phyloP scores from a whole-genome alignment of 2,329 filamentous ascomycete genomes.

The Sporothrix curviconia region DNA sequence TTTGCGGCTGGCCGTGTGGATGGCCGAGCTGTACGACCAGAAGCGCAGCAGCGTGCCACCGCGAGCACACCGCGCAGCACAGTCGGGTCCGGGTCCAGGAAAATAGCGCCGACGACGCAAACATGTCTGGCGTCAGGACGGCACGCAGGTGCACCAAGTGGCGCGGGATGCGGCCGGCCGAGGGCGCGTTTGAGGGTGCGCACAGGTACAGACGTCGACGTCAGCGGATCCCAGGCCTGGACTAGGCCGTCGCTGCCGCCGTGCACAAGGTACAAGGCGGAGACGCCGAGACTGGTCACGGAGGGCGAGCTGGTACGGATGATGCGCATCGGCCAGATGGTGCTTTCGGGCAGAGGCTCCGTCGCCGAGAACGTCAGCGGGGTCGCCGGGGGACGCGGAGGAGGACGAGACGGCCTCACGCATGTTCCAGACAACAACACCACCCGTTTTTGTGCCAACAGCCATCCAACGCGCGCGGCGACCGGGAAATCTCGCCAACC shows the following conservation, averaged over 20 bases:
- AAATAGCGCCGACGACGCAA: slow-evolving; percentile 79
- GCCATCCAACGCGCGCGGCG: slow-evolving; percentile 75
- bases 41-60: slow-evolving; percentile 83
- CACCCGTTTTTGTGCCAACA: slow-evolving; percentile 70
- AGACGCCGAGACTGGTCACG: slow-evolving; percentile 74
- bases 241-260: slow-evolving; percentile 92
- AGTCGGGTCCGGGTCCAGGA: slow-evolving; percentile 80
- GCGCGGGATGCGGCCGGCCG: slow-evolving; percentile 74
- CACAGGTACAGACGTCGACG: slow-evolving; percentile 69
- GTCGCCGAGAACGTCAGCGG: not conserved
- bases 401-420: slow-evolving; percentile 48
- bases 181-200: slow-evolving; percentile 81
- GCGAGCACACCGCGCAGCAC: slow-evolving; percentile 79
- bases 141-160: slow-evolving; percentile 51
- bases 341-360: slow-evolving; percentile 35
- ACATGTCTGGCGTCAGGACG: slow-evolving; percentile 62
- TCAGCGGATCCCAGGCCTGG: slow-evolving; percentile 94
- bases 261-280: slow-evolving; percentile 81
- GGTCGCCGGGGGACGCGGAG: not conserved
- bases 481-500: slow-evolving; percentile 66
- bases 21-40: slow-evolving; percentile 84
- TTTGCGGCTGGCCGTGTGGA: slow-evolving; percentile 66
- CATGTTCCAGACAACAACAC: slow-evolving; percentile 79
- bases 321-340: slow-evolving; percentile 64
- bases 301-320: slow-evolving; percentile 88